These are phyloP conservation scores for Andrographis paniculata DNA, from an alignment of 305 asterid species.

Conservation along the genomic window DNA sequence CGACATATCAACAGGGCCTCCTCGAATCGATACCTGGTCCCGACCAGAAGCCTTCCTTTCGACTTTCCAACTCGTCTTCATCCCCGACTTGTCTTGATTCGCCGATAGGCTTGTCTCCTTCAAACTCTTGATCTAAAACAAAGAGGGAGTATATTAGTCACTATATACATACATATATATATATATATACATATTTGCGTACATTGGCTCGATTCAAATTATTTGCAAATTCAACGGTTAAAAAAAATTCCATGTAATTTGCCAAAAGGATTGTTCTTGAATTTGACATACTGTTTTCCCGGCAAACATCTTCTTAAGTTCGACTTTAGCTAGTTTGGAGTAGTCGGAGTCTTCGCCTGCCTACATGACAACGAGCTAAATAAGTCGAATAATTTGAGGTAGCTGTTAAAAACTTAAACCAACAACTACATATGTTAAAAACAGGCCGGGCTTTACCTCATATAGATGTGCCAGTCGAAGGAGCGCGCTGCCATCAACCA, in stretches of 20 bases:
- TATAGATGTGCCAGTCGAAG: conserved; percentile 81
- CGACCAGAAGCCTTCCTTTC: conserved; percentile 25
- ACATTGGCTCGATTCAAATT: no score
- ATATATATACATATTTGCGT: no score
- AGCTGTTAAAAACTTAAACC: no score
- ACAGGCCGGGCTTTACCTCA: conserved; percentile 37
- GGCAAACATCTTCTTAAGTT: conserved; percentile 54
- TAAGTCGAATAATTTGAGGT: no score
- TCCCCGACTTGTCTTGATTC: conserved; percentile 55
- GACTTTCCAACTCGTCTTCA: conserved; percentile 52
- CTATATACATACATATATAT: no score
- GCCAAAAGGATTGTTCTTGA: background rate
- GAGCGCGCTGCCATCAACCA: conserved; percentile 48
- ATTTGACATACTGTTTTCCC: conserved; percentile 43
- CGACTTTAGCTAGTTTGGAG: conserved; percentile 56
- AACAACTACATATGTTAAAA: background rate
- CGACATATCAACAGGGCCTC: conserved; percentile 37
- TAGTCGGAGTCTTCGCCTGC: conserved; percentile 63
- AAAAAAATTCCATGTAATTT: no score
- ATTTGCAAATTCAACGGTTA: no score
- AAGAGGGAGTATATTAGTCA: background rate
- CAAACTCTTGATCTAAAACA: conserved; percentile 34
- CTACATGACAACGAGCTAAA: conserved; percentile 25
- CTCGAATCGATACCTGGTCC: conserved; percentile 29
- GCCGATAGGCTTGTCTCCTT: conserved; percentile 71